Evolutionary conservation across 129 eudicot species (phyloP).

Genomic region (Erigeron canadensis): DNA sequence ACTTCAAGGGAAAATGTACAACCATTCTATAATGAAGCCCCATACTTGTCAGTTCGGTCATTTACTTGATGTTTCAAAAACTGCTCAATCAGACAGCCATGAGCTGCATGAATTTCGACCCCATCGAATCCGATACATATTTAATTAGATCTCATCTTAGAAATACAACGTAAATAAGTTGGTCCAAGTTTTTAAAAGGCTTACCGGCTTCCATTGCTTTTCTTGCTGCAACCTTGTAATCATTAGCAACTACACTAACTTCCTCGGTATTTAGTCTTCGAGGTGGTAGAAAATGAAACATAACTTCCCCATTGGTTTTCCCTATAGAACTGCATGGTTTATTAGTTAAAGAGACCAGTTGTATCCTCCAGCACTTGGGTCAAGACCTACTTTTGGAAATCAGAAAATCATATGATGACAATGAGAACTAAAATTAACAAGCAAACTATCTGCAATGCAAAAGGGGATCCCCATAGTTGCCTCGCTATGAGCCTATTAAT

Average conservation of each 20-base stretch:
- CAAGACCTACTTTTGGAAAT: constrained; percentile 23
- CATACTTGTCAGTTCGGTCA: constrained; percentile 41
- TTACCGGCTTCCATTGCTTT: constrained; percentile 46
- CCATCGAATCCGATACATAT: constrained; percentile 40
- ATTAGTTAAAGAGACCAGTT: constrained; percentile 46
- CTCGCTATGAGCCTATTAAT: neutral
- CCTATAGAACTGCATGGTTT: constrained; percentile 26
- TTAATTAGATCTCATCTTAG: neutral
- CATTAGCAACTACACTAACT: constrained; percentile 23
- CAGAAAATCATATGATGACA: neutral
- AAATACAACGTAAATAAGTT: neutral
- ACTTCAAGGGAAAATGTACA: too few relatives aligned
- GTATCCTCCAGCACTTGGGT: constrained; percentile 30
- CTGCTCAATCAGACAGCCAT: constrained; percentile 43
- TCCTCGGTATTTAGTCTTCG: constrained; percentile 34
- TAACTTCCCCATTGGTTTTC: constrained; percentile 7
- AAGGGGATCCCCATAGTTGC: neutral
- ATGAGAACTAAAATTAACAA: neutral
- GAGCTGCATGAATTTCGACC: constrained; percentile 44
- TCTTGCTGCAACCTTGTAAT: constrained; percentile 40
- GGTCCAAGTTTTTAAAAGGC: neutral
- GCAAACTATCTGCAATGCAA: neutral
- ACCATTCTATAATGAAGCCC: constrained; percentile 41
- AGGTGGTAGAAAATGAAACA: constrained; percentile 30
- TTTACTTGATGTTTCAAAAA: constrained; percentile 41